phyloP scores from a whole-genome alignment of 306 rosid genomes.

The Argentina anserina region DNA sequence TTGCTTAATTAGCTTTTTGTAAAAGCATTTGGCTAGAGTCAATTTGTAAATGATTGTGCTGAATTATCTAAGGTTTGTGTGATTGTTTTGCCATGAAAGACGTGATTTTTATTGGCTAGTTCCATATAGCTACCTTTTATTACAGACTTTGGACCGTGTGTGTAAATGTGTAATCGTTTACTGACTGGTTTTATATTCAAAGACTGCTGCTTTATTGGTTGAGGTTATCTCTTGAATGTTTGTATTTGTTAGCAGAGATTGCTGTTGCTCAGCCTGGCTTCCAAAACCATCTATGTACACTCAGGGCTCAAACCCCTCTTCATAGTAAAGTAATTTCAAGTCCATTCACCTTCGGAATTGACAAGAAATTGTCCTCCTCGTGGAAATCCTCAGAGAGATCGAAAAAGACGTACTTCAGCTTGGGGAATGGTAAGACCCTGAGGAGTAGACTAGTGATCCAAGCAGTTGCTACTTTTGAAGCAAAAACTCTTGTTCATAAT shows the following conservation, averaged over 20 bases:
- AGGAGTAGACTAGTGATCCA: conserved; percentile 38
- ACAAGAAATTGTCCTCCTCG: conserved; percentile 32
- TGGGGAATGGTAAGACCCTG: conserved; percentile 22
- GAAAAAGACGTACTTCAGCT: conserved; percentile 26
- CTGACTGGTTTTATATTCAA: not conserved
- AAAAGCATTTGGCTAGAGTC: not conserved
- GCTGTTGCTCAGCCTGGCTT: conserved; percentile 65
- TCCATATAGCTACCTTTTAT: not conserved
- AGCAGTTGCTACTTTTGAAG: conserved; percentile 75
- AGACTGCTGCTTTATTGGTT: not conserved
- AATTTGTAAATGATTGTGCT: not conserved
- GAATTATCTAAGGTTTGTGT: not conserved
- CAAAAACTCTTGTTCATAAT: conserved; percentile 34
- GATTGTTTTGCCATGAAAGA: not conserved
- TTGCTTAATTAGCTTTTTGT: not conserved
- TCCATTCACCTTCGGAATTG: conserved; percentile 34
- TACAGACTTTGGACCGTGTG: not conserved
- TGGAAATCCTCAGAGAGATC: conserved; percentile 39
- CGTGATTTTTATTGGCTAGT: not conserved
- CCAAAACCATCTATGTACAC: conserved; percentile 36
- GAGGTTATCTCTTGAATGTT: not conserved
- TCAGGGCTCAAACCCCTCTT: conserved; percentile 34
- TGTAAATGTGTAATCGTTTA: not conserved
- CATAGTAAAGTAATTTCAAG: conserved; percentile 36
- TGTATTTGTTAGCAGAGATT: conserved; percentile 49